Conservation (phyloP, 176 grass and related monocot genomes). For the Carex scoparia region DNA sequence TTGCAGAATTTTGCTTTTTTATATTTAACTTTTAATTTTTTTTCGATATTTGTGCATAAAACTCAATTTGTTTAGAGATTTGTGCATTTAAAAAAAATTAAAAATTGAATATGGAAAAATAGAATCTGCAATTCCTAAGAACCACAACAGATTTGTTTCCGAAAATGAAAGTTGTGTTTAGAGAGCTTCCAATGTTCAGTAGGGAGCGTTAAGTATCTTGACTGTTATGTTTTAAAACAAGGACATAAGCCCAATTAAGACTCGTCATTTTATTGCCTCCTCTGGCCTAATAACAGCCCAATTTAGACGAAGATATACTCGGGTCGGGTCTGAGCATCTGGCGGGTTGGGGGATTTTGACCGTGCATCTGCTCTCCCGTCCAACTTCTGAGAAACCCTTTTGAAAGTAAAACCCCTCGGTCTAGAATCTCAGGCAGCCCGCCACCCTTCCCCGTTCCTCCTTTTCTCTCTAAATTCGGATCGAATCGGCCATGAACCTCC, state of each 20-base stretch:
- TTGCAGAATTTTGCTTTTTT: too few species aligned
- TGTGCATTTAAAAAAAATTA: too few species aligned
- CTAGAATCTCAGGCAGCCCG: background rate
- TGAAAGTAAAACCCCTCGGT: background rate
- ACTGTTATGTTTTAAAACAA: too few species aligned
- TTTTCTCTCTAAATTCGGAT: background rate
- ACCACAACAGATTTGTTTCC: too few species aligned
- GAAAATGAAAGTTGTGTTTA: too few species aligned
- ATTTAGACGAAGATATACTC: background rate
- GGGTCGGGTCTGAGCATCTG: background rate
- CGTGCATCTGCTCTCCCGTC: background rate
- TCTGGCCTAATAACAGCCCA: background rate
- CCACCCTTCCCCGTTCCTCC: background rate
- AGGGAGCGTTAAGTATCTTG: too few species aligned
- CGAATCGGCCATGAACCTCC: constrained; percentile 53
- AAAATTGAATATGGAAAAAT: too few species aligned
- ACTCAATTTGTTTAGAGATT: too few species aligned
- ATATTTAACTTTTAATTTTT: too few species aligned
- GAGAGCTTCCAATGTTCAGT: too few species aligned
- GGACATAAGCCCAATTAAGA: background rate
- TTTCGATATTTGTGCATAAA: too few species aligned
- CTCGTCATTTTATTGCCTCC: background rate
- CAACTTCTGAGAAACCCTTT: background rate
- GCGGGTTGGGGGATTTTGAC: background rate
- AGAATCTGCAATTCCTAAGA: too few species aligned